Conservation (phyloP, 495 filamentous ascomycete genomes). For the Penicillium flavigenum region DNA sequence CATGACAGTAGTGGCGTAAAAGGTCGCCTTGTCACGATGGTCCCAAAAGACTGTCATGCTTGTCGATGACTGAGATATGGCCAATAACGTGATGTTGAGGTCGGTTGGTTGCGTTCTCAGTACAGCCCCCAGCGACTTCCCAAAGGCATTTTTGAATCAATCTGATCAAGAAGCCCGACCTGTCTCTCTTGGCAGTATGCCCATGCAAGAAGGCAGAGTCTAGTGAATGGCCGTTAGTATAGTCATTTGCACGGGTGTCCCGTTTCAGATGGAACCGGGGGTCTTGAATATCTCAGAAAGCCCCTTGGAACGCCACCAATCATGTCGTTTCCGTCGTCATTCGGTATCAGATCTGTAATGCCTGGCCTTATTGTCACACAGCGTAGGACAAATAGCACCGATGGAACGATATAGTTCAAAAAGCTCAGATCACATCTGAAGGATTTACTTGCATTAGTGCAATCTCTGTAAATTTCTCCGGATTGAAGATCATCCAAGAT, state of each 20-base stretch:
- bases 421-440: not conserved
- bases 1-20: not conserved
- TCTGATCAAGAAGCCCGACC: not conserved
- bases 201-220: not conserved
- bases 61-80: not conserved
- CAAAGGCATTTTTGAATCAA: not conserved
- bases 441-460: constrained; percentile 8
- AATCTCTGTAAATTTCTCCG: not conserved
- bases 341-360: not conserved
- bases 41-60: not conserved
- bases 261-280: not conserved
- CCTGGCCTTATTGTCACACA: constrained; percentile 3
- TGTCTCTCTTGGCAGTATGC: not conserved
- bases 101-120: not conserved
- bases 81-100: not conserved
- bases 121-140: not conserved
- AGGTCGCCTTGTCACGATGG: not conserved
- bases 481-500: not conserved
- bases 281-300: not conserved
- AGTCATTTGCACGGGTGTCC: not conserved
- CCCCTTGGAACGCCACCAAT: constrained; percentile 4
- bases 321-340: constrained; percentile 1
- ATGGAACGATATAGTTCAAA: constrained; percentile 1
- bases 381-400: not conserved
- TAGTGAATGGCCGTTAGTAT: not conserved